phyloP scores from a whole-genome alignment of 768 basidiomycete species.

The Nidula microcarpa region DNA sequence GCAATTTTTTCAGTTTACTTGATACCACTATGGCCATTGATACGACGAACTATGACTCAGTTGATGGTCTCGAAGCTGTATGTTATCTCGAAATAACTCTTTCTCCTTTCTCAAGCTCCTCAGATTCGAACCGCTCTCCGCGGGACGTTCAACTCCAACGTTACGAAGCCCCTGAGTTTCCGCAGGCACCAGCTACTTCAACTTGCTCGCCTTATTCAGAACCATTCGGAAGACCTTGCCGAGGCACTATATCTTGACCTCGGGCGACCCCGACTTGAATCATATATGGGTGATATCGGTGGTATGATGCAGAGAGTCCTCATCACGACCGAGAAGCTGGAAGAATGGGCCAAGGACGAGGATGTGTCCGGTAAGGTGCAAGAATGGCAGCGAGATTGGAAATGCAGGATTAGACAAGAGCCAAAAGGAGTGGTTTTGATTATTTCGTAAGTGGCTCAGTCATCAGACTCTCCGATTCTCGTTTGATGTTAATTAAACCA shows the following conservation, averaged over 20 bases:
- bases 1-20: too few relatives aligned
- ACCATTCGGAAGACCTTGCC: constrained; percentile 53
- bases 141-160: constrained; percentile 46
- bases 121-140: constrained; percentile 33
- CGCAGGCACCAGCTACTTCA: constrained; percentile 63
- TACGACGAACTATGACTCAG: too few relatives aligned
- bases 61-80: too few relatives aligned
- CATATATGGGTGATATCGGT: constrained; percentile 41
- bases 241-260: constrained; percentile 48
- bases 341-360: constrained; percentile 54
- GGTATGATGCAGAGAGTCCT: constrained; percentile 37
- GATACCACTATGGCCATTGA: too few relatives aligned
- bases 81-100: too few relatives aligned
- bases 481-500: not conserved
- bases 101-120: not conserved
- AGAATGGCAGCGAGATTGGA: constrained; percentile 48
- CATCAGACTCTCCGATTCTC: not conserved
- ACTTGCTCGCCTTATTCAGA: constrained; percentile 57
- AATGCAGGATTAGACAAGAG: constrained; percentile 46
- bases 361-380: constrained; percentile 28
- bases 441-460: constrained; percentile 39
- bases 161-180: constrained; percentile 51
- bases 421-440: constrained; percentile 63
- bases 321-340: constrained; percentile 44
- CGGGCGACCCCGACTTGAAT: constrained; percentile 41